A percentile compares a stretch with the other conserved stretches of the same genome.
phyloP scores from a whole-genome alignment of 2,329 filamentous ascomycete species.

The Endocalyx cinctus region DNA sequence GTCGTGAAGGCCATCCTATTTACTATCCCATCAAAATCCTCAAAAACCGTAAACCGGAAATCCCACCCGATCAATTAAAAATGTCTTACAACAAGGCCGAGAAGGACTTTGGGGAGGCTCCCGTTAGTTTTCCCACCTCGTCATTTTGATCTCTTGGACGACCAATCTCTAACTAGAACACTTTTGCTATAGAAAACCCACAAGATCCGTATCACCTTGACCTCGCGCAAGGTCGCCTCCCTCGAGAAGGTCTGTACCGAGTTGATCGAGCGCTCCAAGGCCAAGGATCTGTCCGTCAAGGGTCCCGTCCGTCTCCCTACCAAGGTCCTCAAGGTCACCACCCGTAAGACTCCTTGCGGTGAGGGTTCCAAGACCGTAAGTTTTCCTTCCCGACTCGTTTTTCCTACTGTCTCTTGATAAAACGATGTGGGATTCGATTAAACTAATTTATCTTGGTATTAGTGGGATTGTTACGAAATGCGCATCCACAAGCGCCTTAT shows the following conservation, averaged over 20 bases:
- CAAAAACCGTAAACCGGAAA: slow-evolving; percentile 4
- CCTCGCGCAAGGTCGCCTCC: slow-evolving; percentile 87
- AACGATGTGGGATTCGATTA: too few relatives aligned
- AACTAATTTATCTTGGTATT: too few relatives aligned
- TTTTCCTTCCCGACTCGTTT: too few relatives aligned
- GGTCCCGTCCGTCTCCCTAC: slow-evolving; percentile 95
- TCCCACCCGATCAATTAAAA: slow-evolving; percentile 38
- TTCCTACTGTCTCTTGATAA: too few relatives aligned
- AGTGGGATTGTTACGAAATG: slow-evolving; percentile 99
- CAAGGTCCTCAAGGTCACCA: slow-evolving; percentile 94
- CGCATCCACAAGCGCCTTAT: slow-evolving; percentile 98
- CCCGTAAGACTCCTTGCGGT: slow-evolving; percentile 98
- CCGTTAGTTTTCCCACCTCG: slow-evolving; percentile 45
- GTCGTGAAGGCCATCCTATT: slow-evolving; percentile 61
- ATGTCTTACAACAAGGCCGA: slow-evolving; percentile 96
- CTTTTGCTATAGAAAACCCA: slow-evolving; percentile 67
- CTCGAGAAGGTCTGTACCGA: slow-evolving; percentile 98
- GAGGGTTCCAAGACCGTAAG: slow-evolving; percentile 99
- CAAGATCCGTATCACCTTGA: slow-evolving; percentile 98
- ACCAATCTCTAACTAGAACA: neutral
- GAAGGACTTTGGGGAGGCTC: slow-evolving; percentile 88
- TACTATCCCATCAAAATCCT: neutral
- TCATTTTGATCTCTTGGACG: neutral
- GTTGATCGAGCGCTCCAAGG: slow-evolving; percentile 97
- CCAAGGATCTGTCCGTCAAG: slow-evolving; percentile 98